A percentile compares a stretch with the other conserved stretches of the same genome.
These are phyloP conservation scores for Stachybotrys elegans DNA, from an alignment of 2,329 filamentous ascomycete species.

Conservation along the genomic window DNA sequence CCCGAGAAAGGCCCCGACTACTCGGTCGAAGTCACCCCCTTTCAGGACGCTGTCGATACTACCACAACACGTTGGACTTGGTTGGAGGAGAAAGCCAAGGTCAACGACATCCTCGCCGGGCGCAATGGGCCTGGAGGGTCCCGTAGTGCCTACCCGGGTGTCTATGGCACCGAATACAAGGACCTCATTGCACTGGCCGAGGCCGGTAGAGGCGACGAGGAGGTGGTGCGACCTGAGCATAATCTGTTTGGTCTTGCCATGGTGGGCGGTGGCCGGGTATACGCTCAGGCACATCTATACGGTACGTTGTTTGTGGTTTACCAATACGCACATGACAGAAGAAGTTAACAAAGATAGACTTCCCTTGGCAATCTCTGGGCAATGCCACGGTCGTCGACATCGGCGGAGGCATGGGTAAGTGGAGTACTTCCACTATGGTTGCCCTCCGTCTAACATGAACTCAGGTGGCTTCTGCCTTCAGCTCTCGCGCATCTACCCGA, in stretches of 20 bases:
- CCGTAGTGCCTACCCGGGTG: conserved; percentile 18
- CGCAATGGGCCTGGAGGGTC: neutral
- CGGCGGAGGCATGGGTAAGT: conserved; percentile 9
- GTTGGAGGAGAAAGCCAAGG: conserved; percentile 21
- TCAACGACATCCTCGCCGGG: neutral
- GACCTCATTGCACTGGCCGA: conserved; percentile 7
- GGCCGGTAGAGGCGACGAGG: conserved; percentile 6
- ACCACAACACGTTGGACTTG: conserved; percentile 27
- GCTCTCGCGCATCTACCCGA: conserved; percentile 18
- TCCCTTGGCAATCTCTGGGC: conserved; percentile 24
- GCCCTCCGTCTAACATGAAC: conserved; percentile 7
- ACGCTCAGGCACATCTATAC: conserved; percentile 1
- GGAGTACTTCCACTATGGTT: conserved; percentile 11
- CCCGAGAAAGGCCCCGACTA: conserved; percentile 22
- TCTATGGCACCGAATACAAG: conserved; percentile 11
- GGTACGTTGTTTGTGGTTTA: neutral
- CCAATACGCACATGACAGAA: neutral
- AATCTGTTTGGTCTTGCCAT: conserved; percentile 1
- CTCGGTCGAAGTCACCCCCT: conserved; percentile 22
- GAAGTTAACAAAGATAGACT: conserved; percentile 9
- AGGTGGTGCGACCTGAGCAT: conserved; percentile 6
- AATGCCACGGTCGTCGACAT: conserved; percentile 4
- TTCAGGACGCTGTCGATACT: conserved; percentile 23
- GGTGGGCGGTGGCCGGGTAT: conserved; percentile 4
- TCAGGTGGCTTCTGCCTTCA: conserved; percentile 25